A percentile compares a stretch with the other conserved stretches of the same genome.
Conservation (phyloP, 2,329 filamentous ascomycete species). For the Diaporthe sp. region DNA sequence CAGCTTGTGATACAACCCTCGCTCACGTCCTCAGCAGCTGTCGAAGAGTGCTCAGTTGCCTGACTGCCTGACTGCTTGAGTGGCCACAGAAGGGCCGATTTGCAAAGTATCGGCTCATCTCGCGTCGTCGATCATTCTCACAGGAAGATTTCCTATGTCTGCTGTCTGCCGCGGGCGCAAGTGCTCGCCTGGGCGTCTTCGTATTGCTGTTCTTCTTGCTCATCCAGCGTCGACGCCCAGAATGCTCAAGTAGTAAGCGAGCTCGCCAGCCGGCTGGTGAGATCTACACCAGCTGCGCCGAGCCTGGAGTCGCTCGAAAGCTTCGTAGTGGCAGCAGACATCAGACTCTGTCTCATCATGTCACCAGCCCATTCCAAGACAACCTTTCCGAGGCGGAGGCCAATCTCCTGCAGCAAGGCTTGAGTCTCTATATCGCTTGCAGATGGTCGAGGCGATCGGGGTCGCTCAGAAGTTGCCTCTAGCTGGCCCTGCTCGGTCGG, state of each 20-base stretch:
- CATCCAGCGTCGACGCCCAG: too few relatives aligned
- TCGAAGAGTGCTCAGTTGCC: background rate
- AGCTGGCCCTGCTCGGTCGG: background rate
- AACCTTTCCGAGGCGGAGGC: constrained; percentile 34
- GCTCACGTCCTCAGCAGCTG: background rate
- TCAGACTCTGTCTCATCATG: constrained; percentile 35
- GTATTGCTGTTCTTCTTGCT: background rate
- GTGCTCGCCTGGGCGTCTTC: background rate
- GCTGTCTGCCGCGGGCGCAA: background rate
- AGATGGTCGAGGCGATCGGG: background rate
- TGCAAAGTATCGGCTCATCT: background rate
- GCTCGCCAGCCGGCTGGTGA: constrained; percentile 16
- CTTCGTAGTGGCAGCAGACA: constrained; percentile 14
- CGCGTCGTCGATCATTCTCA: background rate
- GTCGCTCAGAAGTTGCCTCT: background rate
- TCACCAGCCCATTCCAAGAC: constrained; percentile 39
- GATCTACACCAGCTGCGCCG: background rate
- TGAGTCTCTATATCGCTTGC: constrained; percentile 14
- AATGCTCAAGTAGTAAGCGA: constrained; percentile 1
- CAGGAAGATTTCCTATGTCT: background rate
- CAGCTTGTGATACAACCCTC: background rate
- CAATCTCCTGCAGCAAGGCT: constrained; percentile 29
- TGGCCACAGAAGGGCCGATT: background rate
- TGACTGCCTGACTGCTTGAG: background rate
- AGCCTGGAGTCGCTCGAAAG: background rate